Evolutionary conservation across 2,329 filamentous ascomycete species (phyloP).

Genomic region (Alternaria metachromatica): DNA sequence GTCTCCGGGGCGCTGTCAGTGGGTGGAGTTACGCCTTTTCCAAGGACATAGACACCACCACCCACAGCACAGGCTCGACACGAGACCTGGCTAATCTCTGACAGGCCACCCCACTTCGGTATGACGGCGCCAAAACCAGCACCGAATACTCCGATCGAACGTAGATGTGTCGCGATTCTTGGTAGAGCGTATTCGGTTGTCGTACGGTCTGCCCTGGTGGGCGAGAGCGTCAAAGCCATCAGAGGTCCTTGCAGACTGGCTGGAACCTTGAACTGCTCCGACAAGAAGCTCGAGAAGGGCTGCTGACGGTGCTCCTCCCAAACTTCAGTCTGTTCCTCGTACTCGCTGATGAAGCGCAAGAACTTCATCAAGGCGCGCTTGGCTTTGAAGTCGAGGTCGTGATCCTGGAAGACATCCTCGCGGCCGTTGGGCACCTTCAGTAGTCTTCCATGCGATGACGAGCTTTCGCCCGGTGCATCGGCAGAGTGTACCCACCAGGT

Average conservation of each 20-base stretch:
- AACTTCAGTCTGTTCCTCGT: constrained; percentile 64
- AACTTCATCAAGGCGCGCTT: constrained; percentile 94
- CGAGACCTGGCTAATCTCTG: constrained; percentile 88
- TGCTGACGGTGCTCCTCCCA: constrained; percentile 66
- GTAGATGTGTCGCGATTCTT: constrained; percentile 78
- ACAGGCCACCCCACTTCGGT: constrained; percentile 89
- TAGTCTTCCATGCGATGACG: constrained; percentile 49
- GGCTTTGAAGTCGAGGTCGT: constrained; percentile 75
- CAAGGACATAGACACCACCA: constrained; percentile 87
- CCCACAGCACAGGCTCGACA: constrained; percentile 92
- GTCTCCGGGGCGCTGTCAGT: constrained; percentile 4
- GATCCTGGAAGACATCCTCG: constrained; percentile 88
- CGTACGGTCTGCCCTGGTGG: constrained; percentile 61
- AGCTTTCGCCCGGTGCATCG: constrained; percentile 4
- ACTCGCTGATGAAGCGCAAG: constrained; percentile 82
- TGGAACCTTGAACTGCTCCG: constrained; percentile 62
- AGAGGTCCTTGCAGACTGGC: constrained; percentile 69
- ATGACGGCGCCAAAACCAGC: constrained; percentile 88
- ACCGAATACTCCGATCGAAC: constrained; percentile 86
- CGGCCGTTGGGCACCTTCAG: constrained; percentile 83
- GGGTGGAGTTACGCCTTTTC: constrained; percentile 63
- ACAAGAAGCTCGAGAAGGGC: constrained; percentile 66
- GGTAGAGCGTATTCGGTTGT: constrained; percentile 73
- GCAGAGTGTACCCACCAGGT: constrained; percentile 81
- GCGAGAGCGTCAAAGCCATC: constrained; percentile 75